phyloP scores from a whole-genome alignment of 345 rosid species.

The Eutrema yunnanense region DNA sequence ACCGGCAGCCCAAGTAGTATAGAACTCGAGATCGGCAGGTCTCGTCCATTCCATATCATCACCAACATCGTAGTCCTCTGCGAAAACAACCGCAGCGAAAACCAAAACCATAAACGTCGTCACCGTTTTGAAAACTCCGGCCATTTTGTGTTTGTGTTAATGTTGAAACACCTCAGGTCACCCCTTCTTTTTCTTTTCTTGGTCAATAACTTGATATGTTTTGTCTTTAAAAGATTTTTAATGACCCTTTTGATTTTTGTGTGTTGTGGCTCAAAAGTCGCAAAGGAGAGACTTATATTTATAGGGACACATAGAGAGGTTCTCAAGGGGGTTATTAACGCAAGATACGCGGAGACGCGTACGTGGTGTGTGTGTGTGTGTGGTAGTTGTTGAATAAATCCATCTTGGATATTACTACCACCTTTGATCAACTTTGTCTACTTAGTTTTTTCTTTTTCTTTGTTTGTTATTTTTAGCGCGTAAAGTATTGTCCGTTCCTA shows the following conservation, averaged over 20 bases:
- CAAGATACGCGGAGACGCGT: constrained; percentile 14
- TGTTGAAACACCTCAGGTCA: constrained; percentile 29
- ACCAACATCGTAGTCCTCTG: constrained; percentile 33
- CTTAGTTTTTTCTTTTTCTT: neutral
- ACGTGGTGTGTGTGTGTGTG: neutral
- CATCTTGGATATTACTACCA: neutral
- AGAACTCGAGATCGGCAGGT: constrained; percentile 6
- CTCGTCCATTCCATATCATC: constrained; percentile 26
- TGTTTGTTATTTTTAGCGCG: neutral
- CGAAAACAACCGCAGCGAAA: constrained; percentile 22
- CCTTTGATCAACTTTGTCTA: constrained; percentile 17
- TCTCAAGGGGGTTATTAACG: neutral
- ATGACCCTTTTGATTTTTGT: neutral
- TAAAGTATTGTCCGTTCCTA: neutral
- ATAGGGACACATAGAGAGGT: neutral
- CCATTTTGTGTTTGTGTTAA: constrained; percentile 20
- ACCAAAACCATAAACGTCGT: constrained; percentile 13
- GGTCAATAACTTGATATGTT: neutral
- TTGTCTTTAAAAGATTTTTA: neutral
- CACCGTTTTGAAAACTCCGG: constrained; percentile 14
- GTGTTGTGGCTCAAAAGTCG: constrained; percentile 8
- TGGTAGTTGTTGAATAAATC: constrained; percentile 6
- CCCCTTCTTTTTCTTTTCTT: constrained; percentile 1
- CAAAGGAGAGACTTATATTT: constrained; percentile 11
- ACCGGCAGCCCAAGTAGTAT: constrained; percentile 22